Base-by-base conservation (phyloP, 164 flowering plant species). In the Pachysandra terminalis region DNA sequence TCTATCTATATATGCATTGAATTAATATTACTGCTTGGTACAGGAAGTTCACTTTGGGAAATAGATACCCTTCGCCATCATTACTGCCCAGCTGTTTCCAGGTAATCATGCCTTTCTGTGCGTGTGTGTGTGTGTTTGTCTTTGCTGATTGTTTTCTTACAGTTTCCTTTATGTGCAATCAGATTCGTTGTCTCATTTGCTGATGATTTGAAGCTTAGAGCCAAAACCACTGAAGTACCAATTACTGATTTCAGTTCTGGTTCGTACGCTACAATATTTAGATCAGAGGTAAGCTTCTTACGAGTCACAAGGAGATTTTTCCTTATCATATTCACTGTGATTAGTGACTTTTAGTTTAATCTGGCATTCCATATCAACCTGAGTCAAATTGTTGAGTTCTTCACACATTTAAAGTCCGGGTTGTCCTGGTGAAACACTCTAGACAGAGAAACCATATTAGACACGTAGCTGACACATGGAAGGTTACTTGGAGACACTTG, bases 21-120 rank as follows among this genome's bases (percentile, higher is more conserved):
- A 32, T 32, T 32, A 32, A 32, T 32, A 32, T 32, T 32, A 56
- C 13, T 67, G 54, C 40, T 41, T 63, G 56, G 16, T 25, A 69
- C 88, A 94, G 97, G 85, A 73, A 95, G 98, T 77, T 95, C 99
- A 53, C 86, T 95, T 53, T 95, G 99, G 99, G 99, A 95, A 75
- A 80, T 95, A 60, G 97, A 95, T 68, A 83, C 87, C 49, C 91
- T 95, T 15, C 91, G 90, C 14, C 94, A 89, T 79, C 97, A 95
- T 71, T 92, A 95, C 75, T 89, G 95, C 69, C 96, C 97, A 2
- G 85, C 96, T 41, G 97, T 95, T 77, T 92, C 98, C 28, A 92
- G 98, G 96, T 91, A 74, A 65, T 19, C 65, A 57, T 57, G 9
- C 52, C 15, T 28, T n/a, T n/a, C n/a, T n/a, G n/a, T n/a, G n/a